These are phyloP conservation scores for Podosphaera fusca DNA, from an alignment of 2,329 filamentous ascomycete genomes.

Conservation along the genomic window DNA sequence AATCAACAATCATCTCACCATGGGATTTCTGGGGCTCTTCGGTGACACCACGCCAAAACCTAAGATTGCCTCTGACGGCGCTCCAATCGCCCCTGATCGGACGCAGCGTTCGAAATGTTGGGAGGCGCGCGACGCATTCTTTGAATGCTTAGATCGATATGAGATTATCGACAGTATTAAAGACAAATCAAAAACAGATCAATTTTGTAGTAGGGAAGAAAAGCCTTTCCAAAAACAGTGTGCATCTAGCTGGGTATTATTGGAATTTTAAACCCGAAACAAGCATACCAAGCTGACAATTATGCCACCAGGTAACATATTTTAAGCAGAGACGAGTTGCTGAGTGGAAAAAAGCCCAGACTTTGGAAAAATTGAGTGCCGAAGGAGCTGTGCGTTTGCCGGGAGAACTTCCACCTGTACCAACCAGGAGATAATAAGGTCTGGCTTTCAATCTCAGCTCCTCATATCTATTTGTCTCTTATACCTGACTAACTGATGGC, in stretches of 20 bases:
- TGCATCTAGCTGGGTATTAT: conserved; percentile 60
- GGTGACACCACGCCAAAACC: conserved; percentile 19
- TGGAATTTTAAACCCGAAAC: conserved; percentile 16
- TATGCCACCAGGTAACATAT: conserved; percentile 51
- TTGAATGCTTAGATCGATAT: conserved; percentile 63
- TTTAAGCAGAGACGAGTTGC: conserved; percentile 94
- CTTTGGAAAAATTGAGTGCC: conserved; percentile 48
- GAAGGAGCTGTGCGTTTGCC: conserved; percentile 45
- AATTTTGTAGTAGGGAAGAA: conserved; percentile 35
- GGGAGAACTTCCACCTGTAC: conserved; percentile 6
- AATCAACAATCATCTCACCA: conserved; percentile 9
- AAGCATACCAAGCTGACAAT: background rate
- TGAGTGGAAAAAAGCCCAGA: conserved; percentile 65
- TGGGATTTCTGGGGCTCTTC: conserved; percentile 26
- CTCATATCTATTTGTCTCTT: no score
- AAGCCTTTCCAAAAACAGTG: conserved; percentile 63
- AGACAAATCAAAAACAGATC: conserved; percentile 28
- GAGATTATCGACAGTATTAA: conserved; percentile 54
- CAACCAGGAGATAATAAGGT: background rate
- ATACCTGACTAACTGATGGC: no score
- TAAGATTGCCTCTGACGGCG: conserved; percentile 28
- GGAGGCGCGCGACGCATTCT: conserved; percentile 73
- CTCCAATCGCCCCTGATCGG: conserved; percentile 62
- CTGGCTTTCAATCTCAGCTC: no score
- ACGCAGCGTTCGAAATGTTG: conserved; percentile 67